These are phyloP conservation scores for Erysimum cheiri DNA, from an alignment of 441 rosid species.

Conservation along the genomic window DNA sequence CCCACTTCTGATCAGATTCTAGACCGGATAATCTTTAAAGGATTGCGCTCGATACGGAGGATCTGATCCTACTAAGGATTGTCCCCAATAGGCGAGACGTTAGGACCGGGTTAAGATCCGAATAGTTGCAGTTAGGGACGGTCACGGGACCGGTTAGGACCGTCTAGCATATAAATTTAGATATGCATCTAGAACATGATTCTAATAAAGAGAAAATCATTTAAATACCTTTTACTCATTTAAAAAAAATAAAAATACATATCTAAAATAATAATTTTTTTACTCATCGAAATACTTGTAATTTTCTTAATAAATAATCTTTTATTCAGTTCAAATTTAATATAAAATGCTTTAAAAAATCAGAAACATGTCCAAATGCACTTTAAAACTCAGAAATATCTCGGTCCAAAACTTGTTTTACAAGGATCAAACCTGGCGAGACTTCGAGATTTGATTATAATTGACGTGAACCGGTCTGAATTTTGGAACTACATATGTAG, in stretches of 20 bases:
- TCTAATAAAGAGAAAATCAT: no score
- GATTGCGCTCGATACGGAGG: constrained; percentile 26
- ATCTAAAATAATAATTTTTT: no score
- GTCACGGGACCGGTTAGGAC: neutral
- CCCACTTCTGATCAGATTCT: constrained; percentile 42
- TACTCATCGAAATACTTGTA: no score
- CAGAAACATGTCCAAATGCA: neutral
- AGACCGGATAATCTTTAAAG: constrained; percentile 43
- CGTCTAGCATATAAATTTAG: neutral
- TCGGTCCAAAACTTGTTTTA: neutral
- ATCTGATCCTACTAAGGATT: constrained; percentile 34
- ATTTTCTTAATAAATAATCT: no score
- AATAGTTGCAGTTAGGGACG: neutral
- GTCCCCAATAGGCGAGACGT: constrained; percentile 12
- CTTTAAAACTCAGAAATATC: neutral
- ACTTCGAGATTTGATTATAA: no score
- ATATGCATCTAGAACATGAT: neutral
- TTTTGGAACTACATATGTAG: neutral
- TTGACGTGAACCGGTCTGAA: neutral
- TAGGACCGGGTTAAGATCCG: constrained; percentile 27
- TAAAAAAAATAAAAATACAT: no score
- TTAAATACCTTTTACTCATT: no score
- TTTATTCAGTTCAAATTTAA: no score
- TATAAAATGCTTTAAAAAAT: neutral
- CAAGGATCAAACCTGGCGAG: neutral